Evolutionary conservation across 2,329 filamentous ascomycete species (phyloP).

Genomic region (Fusarium duplospermum): DNA sequence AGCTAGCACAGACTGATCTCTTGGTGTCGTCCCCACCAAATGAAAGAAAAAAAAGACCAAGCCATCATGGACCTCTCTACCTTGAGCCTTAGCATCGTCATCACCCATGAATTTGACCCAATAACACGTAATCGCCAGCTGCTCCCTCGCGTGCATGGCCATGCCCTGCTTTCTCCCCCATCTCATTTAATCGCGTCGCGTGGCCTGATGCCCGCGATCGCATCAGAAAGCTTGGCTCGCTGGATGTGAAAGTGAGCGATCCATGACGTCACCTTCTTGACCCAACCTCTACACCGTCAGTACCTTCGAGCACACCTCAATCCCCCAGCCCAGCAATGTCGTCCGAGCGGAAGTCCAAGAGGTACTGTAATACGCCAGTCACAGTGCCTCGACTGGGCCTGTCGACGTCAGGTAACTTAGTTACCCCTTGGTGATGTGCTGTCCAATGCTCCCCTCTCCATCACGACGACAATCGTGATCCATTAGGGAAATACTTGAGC

Average conservation of each 20-base stretch:
- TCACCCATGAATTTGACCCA: constrained; percentile 9
- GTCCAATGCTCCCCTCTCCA: neutral
- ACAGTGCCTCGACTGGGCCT: neutral
- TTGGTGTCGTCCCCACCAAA: constrained; percentile 27
- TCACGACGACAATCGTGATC: constrained; percentile 26
- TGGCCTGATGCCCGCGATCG: constrained; percentile 31
- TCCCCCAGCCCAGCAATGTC: neutral
- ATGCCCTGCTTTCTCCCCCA: constrained; percentile 23
- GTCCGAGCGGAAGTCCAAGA: constrained; percentile 1
- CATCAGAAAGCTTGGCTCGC: constrained; percentile 31
- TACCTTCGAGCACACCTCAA: constrained; percentile 1
- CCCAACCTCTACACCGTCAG: neutral
- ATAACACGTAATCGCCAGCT: constrained; percentile 33
- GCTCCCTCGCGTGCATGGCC: constrained; percentile 10
- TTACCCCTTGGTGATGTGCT: neutral
- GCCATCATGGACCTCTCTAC: constrained; percentile 28
- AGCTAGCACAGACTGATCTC: neutral
- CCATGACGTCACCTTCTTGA: constrained; percentile 40
- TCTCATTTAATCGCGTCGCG: constrained; percentile 9
- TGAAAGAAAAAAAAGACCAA: constrained; percentile 9
- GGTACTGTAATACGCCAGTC: neutral
- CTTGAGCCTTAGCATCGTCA: constrained; percentile 30
- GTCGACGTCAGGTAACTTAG: constrained; percentile 25
- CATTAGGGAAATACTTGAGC: constrained; percentile 26
- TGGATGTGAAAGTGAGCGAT: constrained; percentile 34